Conservation (phyloP, 2,329 filamentous ascomycete species). For the Diplodia sapinea region DNA sequence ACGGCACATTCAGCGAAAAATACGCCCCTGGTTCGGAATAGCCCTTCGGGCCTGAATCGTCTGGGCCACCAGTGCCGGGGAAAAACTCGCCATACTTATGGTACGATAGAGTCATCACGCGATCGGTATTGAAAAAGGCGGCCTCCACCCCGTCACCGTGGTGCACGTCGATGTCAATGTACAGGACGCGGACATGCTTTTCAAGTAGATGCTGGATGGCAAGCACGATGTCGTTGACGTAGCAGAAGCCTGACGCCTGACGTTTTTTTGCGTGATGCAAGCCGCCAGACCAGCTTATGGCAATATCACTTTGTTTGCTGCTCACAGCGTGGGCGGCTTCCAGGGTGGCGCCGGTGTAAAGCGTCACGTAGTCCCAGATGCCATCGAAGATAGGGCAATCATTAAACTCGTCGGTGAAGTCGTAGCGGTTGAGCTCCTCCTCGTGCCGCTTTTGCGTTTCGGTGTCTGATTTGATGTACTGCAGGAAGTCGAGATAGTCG, state of each 20-base stretch:
- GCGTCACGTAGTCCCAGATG: conserved; percentile 90
- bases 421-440: conserved; percentile 67
- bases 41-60: conserved; percentile 82
- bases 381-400: conserved; percentile 98
- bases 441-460: conserved; percentile 42
- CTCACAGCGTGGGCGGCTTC: conserved; percentile 90
- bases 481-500: conserved; percentile 91
- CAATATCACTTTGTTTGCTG: conserved; percentile 87
- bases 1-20: conserved; percentile 86
- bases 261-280: conserved; percentile 95
- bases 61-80: conserved; percentile 85
- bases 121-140: conserved; percentile 86
- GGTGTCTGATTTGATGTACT: conserved; percentile 49
- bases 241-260: conserved; percentile 95
- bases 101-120: conserved; percentile 91
- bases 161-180: conserved; percentile 94
- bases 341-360: conserved; percentile 88
- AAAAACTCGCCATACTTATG: conserved; percentile 98
- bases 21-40: conserved; percentile 87
- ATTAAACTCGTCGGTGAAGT: conserved; percentile 71
- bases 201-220: conserved; percentile 87
- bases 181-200: conserved; percentile 82
- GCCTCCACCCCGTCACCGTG: conserved; percentile 91
- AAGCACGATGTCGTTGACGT: conserved; percentile 98
- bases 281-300: conserved; percentile 96